Percentiles rank a stretch among this genome's conserved stretches.
phyloP scores from a whole-genome alignment of 495 filamentous ascomycete genomes.

The Astrothelium macrocarpum region DNA sequence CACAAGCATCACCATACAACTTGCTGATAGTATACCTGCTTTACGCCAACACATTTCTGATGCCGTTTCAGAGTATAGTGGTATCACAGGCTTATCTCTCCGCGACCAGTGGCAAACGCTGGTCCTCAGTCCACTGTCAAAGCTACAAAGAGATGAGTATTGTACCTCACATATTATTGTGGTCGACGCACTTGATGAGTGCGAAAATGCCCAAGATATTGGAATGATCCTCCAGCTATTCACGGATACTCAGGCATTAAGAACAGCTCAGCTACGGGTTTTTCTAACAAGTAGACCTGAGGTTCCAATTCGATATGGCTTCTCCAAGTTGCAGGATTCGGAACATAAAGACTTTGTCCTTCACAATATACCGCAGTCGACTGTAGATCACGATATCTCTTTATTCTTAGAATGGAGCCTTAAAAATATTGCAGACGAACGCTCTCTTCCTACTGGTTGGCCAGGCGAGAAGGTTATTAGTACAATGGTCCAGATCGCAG shows the following conservation, averaged over 20 bases:
- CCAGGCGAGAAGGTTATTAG: background rate
- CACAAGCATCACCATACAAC: background rate
- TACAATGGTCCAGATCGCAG: background rate
- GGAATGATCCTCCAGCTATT: background rate
- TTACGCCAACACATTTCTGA: background rate
- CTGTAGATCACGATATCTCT: background rate
- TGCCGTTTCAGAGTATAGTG: background rate
- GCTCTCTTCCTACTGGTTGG: background rate
- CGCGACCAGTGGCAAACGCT: background rate
- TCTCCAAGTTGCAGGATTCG: background rate
- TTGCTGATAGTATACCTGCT: background rate
- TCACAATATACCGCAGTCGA: background rate
- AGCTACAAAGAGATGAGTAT: background rate
- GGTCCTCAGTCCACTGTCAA: background rate
- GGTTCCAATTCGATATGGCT: background rate
- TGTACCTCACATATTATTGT: no score
- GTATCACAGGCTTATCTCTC: background rate
- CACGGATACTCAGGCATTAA: background rate
- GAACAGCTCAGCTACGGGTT: background rate
- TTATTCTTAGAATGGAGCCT: background rate
- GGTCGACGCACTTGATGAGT: background rate
- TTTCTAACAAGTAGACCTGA: background rate
- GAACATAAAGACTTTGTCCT: background rate
- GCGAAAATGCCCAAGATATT: background rate
- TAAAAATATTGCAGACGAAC: background rate